Conservation (phyloP, 495 filamentous ascomycete species). For the Coniosporium apollinis region DNA sequence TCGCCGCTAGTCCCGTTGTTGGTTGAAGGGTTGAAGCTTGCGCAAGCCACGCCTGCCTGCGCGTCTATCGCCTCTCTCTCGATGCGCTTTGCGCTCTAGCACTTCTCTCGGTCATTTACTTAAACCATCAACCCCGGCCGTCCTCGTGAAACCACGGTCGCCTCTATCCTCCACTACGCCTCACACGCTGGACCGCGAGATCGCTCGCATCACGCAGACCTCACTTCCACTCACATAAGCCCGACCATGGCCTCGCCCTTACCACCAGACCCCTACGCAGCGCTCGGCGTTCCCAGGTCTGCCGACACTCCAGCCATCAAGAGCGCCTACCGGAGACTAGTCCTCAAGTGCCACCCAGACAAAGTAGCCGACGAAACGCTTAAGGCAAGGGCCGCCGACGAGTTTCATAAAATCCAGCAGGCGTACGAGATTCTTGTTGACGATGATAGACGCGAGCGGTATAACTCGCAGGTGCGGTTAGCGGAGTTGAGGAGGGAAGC, state of each 20-base stretch:
- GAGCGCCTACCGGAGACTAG: conserved; percentile 74
- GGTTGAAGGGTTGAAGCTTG: too few relatives aligned
- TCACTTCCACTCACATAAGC: too few relatives aligned
- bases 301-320: conserved; percentile 61
- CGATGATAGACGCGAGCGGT: conserved; percentile 47
- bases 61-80: too few relatives aligned
- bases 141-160: too few relatives aligned
- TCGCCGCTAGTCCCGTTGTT: too few relatives aligned
- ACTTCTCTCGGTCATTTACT: too few relatives aligned
- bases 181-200: too few relatives aligned
- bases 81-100: too few relatives aligned
- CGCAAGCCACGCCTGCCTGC: too few relatives aligned
- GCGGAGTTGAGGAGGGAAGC: conserved; percentile 39
- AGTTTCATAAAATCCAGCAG: conserved; percentile 87
- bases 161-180: too few relatives aligned
- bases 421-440: conserved; percentile 87
- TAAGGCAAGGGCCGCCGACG: conserved; percentile 51
- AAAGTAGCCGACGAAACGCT: conserved; percentile 67
- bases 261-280: conserved; percentile 68
- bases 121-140: too few relatives aligned
- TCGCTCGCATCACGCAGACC: too few relatives aligned
- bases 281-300: conserved; percentile 60
- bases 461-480: conserved; percentile 60
- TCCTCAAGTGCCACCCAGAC: conserved; percentile 87
- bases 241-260: conserved; percentile 42